phyloP scores from a whole-genome alignment of 768 basidiomycete species.

The Hemileccinum rubropunctum region DNA sequence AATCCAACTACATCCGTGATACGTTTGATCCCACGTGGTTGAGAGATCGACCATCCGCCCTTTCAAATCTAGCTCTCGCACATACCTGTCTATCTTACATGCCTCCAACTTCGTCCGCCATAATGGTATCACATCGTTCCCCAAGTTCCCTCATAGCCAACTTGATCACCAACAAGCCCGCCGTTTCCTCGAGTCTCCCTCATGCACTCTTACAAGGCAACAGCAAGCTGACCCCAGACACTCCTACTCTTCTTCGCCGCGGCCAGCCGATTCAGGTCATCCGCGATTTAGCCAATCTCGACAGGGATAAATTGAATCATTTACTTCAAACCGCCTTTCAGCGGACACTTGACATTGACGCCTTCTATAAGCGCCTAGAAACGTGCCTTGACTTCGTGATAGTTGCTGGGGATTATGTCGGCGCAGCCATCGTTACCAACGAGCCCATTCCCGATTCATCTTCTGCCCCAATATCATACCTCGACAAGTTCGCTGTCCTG shows the following conservation, averaged over 20 bases:
- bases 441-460: slow-evolving; percentile 39
- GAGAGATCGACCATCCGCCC: slow-evolving; percentile 75
- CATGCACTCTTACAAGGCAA: slow-evolving; percentile 89
- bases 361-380: slow-evolving; percentile 80
- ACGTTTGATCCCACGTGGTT: slow-evolving; percentile 83
- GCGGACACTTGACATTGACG: slow-evolving; percentile 61
- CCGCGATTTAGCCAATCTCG: slow-evolving; percentile 65
- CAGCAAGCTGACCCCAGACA: slow-evolving; percentile 81
- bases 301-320: slow-evolving; percentile 69
- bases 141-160: slow-evolving; percentile 95
- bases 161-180: slow-evolving; percentile 97
- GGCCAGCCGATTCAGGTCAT: slow-evolving; percentile 86
- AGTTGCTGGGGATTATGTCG: slow-evolving; percentile 92
- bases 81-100: slow-evolving; percentile 86
- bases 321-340: slow-evolving; percentile 88
- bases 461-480: slow-evolving; percentile 68
- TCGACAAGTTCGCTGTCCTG: slow-evolving; percentile 98
- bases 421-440: slow-evolving; percentile 89
- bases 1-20: slow-evolving; percentile 78
- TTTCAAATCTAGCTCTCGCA: slow-evolving; percentile 83
- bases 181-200: slow-evolving; percentile 91
- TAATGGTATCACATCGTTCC: slow-evolving; percentile 97
- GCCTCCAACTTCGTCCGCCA: slow-evolving; percentile 89
- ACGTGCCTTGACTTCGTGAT: slow-evolving; percentile 85
- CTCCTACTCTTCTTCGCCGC: slow-evolving; percentile 88